phyloP scores from a whole-genome alignment of 192 early-diverging fungal genomes.

The Coemansia sp. region DNA sequence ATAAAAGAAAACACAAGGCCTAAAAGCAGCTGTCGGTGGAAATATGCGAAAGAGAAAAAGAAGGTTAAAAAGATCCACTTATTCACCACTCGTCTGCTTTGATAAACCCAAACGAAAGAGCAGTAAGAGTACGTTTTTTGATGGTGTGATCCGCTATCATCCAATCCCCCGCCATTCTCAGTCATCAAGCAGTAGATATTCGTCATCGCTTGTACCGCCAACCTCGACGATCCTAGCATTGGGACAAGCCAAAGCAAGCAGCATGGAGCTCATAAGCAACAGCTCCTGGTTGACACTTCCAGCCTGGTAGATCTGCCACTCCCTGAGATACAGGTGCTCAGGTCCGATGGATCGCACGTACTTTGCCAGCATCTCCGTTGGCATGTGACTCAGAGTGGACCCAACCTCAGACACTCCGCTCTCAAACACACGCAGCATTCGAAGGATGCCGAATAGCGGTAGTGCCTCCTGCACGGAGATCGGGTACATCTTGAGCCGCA shows the following conservation, averaged over 20 bases:
- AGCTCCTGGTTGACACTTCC: background rate
- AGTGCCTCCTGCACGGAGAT: background rate
- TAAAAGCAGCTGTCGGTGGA: too few relatives aligned
- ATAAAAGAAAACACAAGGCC: slow-evolving; percentile 2
- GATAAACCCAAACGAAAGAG: background rate
- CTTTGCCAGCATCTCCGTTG: background rate
- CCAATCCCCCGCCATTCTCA: too few relatives aligned
- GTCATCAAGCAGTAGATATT: background rate
- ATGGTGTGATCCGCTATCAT: too few relatives aligned
- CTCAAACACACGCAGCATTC: background rate
- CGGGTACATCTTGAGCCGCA: slow-evolving; percentile 3
- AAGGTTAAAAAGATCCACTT: too few relatives aligned
- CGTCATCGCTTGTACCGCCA: background rate
- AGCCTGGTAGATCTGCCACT: background rate
- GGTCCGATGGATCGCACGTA: background rate
- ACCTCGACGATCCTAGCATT: background rate
- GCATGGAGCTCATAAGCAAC: background rate
- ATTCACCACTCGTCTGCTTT: too few relatives aligned
- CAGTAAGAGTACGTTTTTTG: too few relatives aligned
- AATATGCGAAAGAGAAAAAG: too few relatives aligned
- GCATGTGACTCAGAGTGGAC: background rate
- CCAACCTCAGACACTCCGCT: background rate
- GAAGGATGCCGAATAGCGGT: background rate
- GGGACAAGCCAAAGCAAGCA: background rate
- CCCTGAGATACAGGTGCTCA: background rate